Base-by-base conservation (phyloP, 192 early-diverging fungal species). In the Allomyces macrogynus region DNA sequence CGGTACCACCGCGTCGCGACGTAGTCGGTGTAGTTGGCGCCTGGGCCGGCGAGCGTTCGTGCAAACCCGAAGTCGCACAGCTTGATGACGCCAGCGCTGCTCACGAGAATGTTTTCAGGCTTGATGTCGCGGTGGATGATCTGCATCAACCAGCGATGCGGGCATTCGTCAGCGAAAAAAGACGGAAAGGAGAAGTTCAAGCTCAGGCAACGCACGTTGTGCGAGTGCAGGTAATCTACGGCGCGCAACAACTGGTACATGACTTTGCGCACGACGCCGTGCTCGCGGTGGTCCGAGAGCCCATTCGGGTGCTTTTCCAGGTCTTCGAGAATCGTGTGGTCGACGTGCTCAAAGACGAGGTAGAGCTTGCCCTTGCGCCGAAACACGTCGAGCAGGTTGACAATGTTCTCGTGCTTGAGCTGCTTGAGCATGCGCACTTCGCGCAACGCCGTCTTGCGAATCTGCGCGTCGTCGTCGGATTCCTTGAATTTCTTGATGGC, bases 1-100 rank as follows among this genome's bases (percentile, higher is more conserved):
- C 96, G 81, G 76, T 97, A 99, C 93, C 93, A 99, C 68, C 96
- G 77, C n/a, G 96, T 99, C 49, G 96, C 96, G 26, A 99, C 96
- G 67, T 99, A 99, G 75, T 99, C 96, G 22, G 96, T 99, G 70
- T 84, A 84, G 60, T 82, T 82, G 60, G 82, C 82, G 20, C 82
- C 82, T 0, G 82, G 82, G 43, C 82, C 82, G 5, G 78, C 82
- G 14, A 82, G 64, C 5, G 82, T 84, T 65, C 82, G 63, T 62
- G 82, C 82, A 71, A 84, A 84, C n/a, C 82, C 82, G 68, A 84
- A 84, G 65, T 84, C 82, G 65, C 82, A 84, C 40, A 84, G 74
- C 62, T 84, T 84, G 10, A 84, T 67, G 16, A 84, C 75, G 25
- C 81, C 78, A 68, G 76, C 73, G n/a, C 72, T 62, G 3, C 81